Base-by-base conservation (phyloP, 176 grass and related monocot species). In the Juncus inflexus region DNA sequence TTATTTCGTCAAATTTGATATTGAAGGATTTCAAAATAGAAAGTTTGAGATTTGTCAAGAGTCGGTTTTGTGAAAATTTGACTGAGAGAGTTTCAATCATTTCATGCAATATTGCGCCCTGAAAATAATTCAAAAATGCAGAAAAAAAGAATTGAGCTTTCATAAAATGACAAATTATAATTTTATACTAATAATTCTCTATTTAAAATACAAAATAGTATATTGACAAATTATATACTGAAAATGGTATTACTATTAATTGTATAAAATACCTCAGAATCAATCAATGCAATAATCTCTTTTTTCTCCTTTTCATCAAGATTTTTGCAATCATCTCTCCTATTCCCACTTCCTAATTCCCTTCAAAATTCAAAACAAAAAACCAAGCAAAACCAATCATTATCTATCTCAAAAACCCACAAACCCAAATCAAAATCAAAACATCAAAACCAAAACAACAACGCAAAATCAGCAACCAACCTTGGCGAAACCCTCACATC, bases 61-160 rank as follows among this genome's bases (percentile, higher is more conserved):
- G 64, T 65, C 61, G 64, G 40, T 88, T 75, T 50, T 75, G 72
- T 78, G 86, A 55, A 49, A 81, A 94, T 42, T 73, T 56, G 52
- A 81, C 71, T 57, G 77, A 55, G 40, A 78, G 56, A 55, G 65
- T 70, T 85, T 85, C 85, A 8, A 94, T 81, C 74, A 72, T 78
- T 60, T 72, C 72, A 43, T 94, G 89, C 71, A 94, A 59, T 58
- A 81, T 50, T 70, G 83, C 71, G 7, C 89, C 89, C 89, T 94
- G 60, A 52, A 10, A 87, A 79, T 52, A 66, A 55, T 59, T 52
- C 56, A 60, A 57, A 55, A 35, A 28, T 28, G 19, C 19, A 28
- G 19, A 1, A 28, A 28, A 28, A 28, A 28, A 28, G 1, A 28
- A 28, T 28, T 28, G 19, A 28, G 19, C 19, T 28, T 28, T 28